Evolutionary conservation across 2,329 filamentous ascomycete genomes (phyloP), one percentile per base, ranked within the genome.

Genomic region (Zymoseptoria crescenta): DNA sequence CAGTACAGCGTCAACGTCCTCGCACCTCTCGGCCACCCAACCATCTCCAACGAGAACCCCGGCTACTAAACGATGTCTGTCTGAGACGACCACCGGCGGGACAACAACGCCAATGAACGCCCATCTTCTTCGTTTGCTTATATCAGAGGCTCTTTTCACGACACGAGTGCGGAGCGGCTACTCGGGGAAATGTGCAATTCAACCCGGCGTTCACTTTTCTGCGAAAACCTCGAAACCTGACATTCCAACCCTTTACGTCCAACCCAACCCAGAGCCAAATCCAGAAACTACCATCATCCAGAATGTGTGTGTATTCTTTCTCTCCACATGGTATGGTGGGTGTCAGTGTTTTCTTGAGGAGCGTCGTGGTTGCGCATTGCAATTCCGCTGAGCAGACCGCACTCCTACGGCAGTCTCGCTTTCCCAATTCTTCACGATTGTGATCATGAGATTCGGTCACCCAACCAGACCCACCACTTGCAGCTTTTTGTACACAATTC

Each of bases 1-100:
- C 72, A 80, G 66, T 87, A 83, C 67, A 79, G 64, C 55, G 67
- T 68, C 52, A 84, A 87, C 65, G 79, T 87, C 27, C 68, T 71
- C 4, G 21, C 64, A 28, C 79, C 81, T 16, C 67, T 72, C 10
- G 74, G 74, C 58, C 29, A 75, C 35, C 35, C 35, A 45, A 16
- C 35, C 13, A 45, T 45, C 35, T 45, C 35, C 35, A 41, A 41
- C 35, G 35, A 3, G 9, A 41, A 41, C 10, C 35, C 35, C 13
- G 35, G 35, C 35, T 45, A 45, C 35, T 45, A 45, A 13, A 45
- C 35, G 48, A 57, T 20, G 41, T 49, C 13, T 13, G 35, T 45
- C 35, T 41, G 56, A 55, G 28, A 29, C 53, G 49, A 56, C 59
- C 52, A 60, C 24, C 30, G 48, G 49, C 51, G 35, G 35, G n/a